These are phyloP conservation scores for Tuber umbilicatum DNA, from an alignment of 495 filamentous ascomycete species.

Conservation along the genomic window DNA sequence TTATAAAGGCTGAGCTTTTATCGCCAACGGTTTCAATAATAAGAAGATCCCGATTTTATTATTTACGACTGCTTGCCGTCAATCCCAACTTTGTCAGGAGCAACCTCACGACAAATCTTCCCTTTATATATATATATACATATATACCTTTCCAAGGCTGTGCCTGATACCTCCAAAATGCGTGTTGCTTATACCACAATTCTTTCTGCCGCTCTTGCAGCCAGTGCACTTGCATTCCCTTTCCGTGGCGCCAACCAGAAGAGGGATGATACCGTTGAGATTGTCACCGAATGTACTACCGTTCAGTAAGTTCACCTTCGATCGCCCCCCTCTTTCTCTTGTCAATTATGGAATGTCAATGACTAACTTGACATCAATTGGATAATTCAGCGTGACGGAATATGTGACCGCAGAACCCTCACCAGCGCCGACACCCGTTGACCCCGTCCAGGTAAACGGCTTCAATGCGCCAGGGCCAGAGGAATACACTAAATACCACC, in stretches of 20 bases:
- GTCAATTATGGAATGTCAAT: background rate
- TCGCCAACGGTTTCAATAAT: background rate
- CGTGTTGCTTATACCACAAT: conserved; percentile 26
- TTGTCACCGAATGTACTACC: conserved; percentile 25
- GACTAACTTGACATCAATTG: background rate
- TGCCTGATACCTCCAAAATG: conserved; percentile 19
- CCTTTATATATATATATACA: background rate
- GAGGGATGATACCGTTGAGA: conserved; percentile 10
- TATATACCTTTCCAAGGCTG: background rate
- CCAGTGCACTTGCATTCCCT: conserved; percentile 25
- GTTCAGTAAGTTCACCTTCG: conserved; percentile 20
- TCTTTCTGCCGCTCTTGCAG: conserved; percentile 22
- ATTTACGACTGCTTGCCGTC: conserved; percentile 6
- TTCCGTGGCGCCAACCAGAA: conserved; percentile 20
- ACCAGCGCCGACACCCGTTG: background rate
- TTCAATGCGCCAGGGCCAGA: background rate
- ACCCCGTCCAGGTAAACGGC: background rate
- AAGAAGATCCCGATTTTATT: background rate
- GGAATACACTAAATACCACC: background rate
- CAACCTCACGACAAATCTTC: conserved; percentile 1
- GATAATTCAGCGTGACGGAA: conserved; percentile 11
- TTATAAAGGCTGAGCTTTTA: conserved; percentile 6
- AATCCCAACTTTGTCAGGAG: conserved; percentile 4
- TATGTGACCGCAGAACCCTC: conserved; percentile 11
- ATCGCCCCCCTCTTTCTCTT: background rate